Percentiles rank a stretch among this genome's conserved stretches.
Evolutionary conservation across 1,139 yeast genomes (phyloP).

Genomic region (Hemisphaericaspora subhashii): DNA sequence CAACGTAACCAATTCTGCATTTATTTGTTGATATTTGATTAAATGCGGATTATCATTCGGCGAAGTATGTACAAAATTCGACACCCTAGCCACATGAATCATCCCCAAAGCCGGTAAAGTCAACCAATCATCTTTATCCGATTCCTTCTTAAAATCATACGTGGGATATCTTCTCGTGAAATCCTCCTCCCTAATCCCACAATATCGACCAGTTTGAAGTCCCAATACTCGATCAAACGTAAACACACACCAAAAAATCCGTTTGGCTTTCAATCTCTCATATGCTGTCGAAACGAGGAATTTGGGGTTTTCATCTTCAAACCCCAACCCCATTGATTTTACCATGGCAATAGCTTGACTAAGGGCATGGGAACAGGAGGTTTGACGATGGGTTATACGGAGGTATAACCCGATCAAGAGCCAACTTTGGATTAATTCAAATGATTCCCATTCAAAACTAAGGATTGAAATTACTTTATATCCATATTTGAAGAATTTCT

Average conservation of each 20-base stretch:
- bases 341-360: conserved; percentile 56
- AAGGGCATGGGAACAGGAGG: conserved; percentile 52
- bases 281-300: conserved; percentile 32
- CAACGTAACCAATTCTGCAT: conserved; percentile 31
- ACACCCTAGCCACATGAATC: conserved; percentile 42
- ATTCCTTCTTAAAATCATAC: conserved; percentile 27
- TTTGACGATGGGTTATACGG: conserved; percentile 58
- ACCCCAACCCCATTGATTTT: conserved; percentile 57
- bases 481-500: conserved; percentile 51
- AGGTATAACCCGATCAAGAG: conserved; percentile 53
- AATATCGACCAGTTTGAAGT: conserved; percentile 54
- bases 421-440: conserved; percentile 67
- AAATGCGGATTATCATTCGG: conserved; percentile 27
- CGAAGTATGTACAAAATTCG: conserved; percentile 36
- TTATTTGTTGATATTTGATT: conserved; percentile 35
- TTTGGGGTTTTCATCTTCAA: conserved; percentile 19
- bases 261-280: conserved; percentile 49
- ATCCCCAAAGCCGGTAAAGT: conserved; percentile 51
- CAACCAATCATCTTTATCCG: conserved; percentile 52
- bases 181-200: conserved; percentile 42
- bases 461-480: conserved; percentile 47
- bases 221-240: conserved; percentile 56
- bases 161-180: conserved; percentile 34
- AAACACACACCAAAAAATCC: conserved; percentile 60
- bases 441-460: conserved; percentile 67